Percentiles rank a stretch among this genome's conserved stretches.
Evolutionary conservation across 768 basidiomycete species (phyloP).

Genomic region (Lentinula aciculospora): DNA sequence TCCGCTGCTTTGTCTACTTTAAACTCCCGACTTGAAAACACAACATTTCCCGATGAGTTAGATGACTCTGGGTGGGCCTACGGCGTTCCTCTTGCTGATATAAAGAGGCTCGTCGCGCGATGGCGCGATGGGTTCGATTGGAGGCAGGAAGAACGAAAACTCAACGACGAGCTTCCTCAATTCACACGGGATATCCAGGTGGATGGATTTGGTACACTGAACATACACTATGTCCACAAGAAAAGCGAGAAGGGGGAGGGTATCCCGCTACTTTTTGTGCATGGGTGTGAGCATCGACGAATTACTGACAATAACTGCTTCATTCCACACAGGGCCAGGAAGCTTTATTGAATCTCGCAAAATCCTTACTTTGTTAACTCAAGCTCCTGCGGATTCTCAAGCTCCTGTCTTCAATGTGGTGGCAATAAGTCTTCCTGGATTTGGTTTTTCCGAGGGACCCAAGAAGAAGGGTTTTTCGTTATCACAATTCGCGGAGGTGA

Average conservation of each 20-base stretch:
- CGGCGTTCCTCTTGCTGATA: slow-evolving; percentile 4
- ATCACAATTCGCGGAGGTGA: slow-evolving; percentile 31
- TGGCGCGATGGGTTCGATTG: slow-evolving; percentile 7
- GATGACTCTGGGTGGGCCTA: slow-evolving; percentile 1
- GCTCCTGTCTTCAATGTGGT: slow-evolving; percentile 43
- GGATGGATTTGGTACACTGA: slow-evolving; percentile 12
- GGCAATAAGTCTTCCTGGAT: slow-evolving; percentile 36
- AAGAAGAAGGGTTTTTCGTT: slow-evolving; percentile 32
- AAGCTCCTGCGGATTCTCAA: slow-evolving; percentile 19
- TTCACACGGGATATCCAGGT: not conserved
- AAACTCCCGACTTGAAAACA: not conserved
- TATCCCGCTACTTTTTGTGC: slow-evolving; percentile 4
- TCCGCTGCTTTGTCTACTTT: not conserved
- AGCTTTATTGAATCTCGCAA: slow-evolving; percentile 34
- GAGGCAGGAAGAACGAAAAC: slow-evolving; percentile 1
- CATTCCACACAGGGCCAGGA: slow-evolving; percentile 33
- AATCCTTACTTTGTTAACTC: slow-evolving; percentile 33
- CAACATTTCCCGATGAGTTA: slow-evolving; percentile 6
- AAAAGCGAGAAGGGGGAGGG: slow-evolving; percentile 15
- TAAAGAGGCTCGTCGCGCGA: not conserved
- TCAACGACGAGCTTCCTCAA: slow-evolving; percentile 23
- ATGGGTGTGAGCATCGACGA: not conserved
- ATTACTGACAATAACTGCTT: not conserved
- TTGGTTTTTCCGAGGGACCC: slow-evolving; percentile 37
- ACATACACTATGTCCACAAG: slow-evolving; percentile 27